phyloP scores from a whole-genome alignment of 2,329 filamentous ascomycete genomes.

The Aspergillus aculeatus region DNA sequence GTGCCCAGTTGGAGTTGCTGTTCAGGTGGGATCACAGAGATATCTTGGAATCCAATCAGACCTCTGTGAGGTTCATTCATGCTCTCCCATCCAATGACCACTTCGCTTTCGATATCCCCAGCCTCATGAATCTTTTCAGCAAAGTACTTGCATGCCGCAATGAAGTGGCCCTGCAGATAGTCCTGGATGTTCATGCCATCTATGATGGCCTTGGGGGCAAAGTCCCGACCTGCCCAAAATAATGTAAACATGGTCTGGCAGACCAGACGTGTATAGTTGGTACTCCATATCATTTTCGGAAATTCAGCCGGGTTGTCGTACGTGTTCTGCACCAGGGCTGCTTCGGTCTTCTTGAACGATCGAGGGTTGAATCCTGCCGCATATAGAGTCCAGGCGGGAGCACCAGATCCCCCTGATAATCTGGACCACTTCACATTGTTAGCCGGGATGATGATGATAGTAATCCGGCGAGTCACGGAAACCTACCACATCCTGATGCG shows the following conservation, averaged over 20 bases:
- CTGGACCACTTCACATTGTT: conserved; percentile 71
- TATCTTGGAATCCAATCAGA: conserved; percentile 76
- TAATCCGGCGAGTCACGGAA: not conserved
- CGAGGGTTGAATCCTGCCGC: conserved; percentile 87
- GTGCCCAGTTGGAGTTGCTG: conserved; percentile 92
- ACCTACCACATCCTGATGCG: conserved; percentile 92
- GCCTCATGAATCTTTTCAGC: conserved; percentile 84
- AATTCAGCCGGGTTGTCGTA: conserved; percentile 81
- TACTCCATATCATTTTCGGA: conserved; percentile 99
- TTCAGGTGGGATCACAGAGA: conserved; percentile 77
- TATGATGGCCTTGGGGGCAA: conserved; percentile 93
- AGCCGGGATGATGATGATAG: conserved; percentile 24
- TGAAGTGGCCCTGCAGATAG: conserved; percentile 83
- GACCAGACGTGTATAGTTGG: conserved; percentile 87
- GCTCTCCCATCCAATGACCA: conserved; percentile 93
- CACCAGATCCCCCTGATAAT: conserved; percentile 89
- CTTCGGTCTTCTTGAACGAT: conserved; percentile 81
- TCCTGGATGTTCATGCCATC: conserved; percentile 96
- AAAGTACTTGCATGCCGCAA: conserved; percentile 75
- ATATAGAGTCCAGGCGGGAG: conserved; percentile 96
- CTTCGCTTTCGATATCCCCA: conserved; percentile 79
- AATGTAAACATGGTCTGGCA: conserved; percentile 90
- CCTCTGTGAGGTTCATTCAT: conserved; percentile 94
- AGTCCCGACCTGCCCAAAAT: conserved; percentile 87
- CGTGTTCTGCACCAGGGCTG: conserved; percentile 91